These are phyloP conservation scores for Gentiana macrophylla DNA, from an alignment of 257 asterid genomes.

Conservation along the genomic window DNA sequence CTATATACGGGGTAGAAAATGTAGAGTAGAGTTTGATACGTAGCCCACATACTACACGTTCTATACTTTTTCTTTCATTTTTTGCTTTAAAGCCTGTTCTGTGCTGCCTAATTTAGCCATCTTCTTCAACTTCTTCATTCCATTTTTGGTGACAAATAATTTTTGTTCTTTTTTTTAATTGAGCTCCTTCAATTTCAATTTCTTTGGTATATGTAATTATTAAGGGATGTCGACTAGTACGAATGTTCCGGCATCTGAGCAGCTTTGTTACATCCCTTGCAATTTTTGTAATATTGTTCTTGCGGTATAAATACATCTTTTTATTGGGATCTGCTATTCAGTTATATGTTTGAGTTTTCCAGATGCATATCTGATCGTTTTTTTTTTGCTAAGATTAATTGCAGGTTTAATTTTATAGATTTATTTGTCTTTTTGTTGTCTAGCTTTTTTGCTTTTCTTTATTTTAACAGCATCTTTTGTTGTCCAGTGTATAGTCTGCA, in stretches of 20 bases:
- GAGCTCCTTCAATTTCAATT: constrained; percentile 2
- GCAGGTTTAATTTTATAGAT: constrained; percentile 10
- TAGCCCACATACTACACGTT: no score
- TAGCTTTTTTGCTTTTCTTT: constrained; percentile 14
- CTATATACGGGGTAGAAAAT: no score
- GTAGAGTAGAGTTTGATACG: no score
- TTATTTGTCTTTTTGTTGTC: constrained; percentile 5
- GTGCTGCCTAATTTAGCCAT: background rate
- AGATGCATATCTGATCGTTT: constrained; percentile 7
- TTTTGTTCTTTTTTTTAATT: background rate
- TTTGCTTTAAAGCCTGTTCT: background rate
- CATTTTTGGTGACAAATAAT: background rate
- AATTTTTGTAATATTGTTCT: constrained; percentile 84
- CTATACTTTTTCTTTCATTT: no score
- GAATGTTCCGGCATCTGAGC: constrained; percentile 46
- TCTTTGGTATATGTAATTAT: background rate
- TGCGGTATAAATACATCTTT: constrained; percentile 42
- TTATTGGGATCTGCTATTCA: constrained; percentile 28
- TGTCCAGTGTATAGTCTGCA: constrained; percentile 48
- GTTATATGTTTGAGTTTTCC: background rate
- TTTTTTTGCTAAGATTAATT: constrained; percentile 10
- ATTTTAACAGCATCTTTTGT: background rate
- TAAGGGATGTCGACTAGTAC: constrained; percentile 28
- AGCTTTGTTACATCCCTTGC: constrained; percentile 88
- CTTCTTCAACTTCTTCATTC: background rate